Evolutionary conservation across 176 grass and related monocot species (phyloP).

Genomic region (Carex cristatella): DNA sequence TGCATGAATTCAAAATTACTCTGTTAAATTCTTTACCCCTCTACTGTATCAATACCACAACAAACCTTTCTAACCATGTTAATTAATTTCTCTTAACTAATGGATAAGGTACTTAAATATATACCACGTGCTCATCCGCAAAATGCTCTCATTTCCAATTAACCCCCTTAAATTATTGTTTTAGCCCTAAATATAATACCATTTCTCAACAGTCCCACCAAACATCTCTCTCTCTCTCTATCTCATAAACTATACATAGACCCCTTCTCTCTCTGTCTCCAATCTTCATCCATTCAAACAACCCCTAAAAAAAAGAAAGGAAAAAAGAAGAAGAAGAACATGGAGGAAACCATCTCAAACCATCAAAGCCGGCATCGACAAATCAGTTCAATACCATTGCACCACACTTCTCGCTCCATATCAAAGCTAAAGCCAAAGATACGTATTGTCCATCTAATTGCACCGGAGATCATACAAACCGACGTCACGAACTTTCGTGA

Average conservation of each 20-base stretch:
- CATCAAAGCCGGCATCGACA: constrained; percentile 25
- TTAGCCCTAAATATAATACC: not conserved
- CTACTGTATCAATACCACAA: not conserved
- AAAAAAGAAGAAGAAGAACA: not conserved
- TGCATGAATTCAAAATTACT: too few species aligned
- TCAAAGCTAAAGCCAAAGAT: constrained; percentile 49
- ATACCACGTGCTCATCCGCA: constrained; percentile 8
- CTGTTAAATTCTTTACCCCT: too few species aligned
- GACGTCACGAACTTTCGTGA: constrained; percentile 72
- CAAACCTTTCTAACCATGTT: not conserved
- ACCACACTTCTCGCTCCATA: not conserved
- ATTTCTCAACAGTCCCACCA: not conserved
- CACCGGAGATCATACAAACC: constrained; percentile 89
- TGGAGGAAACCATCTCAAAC: constrained; percentile 5
- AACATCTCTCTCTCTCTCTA: not conserved
- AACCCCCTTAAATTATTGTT: not conserved
- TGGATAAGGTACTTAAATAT: not conserved
- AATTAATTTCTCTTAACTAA: not conserved
- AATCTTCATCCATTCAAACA: not conserved
- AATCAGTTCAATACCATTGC: not conserved
- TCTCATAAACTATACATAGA: not conserved
- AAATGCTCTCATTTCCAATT: not conserved
- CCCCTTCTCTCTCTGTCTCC: not conserved
- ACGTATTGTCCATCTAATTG: constrained; percentile 61
- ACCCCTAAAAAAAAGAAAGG: not conserved